Percentiles rank a stretch among this genome's conserved stretches.
These are phyloP conservation scores for Hysterangium stoloniferum DNA, from an alignment of 768 basidiomycete species.

Conservation along the genomic window DNA sequence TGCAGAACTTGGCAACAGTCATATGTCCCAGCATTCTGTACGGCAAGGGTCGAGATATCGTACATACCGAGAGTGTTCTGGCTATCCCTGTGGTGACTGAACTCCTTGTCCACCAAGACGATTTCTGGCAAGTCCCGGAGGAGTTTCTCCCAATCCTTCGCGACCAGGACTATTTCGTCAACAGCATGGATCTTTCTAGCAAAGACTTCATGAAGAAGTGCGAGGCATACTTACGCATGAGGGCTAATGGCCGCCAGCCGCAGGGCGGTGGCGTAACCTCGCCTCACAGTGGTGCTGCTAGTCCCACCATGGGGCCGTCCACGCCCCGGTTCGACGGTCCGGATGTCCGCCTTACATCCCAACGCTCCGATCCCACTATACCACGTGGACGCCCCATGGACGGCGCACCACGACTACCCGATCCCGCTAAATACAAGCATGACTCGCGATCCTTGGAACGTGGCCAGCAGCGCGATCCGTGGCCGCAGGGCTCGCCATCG, in stretches of 20 bases:
- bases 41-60: constrained; percentile 68
- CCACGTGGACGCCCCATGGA: constrained; percentile 1
- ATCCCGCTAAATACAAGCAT: not conserved
- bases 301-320: not conserved
- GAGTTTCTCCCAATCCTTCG: constrained; percentile 82
- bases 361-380: constrained; percentile 9
- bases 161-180: constrained; percentile 89
- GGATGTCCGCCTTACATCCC: constrained; percentile 8
- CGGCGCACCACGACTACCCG: not conserved
- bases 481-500: constrained; percentile 2
- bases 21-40: constrained; percentile 98
- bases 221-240: constrained; percentile 75
- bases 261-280: constrained; percentile 1
- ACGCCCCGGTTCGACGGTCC: not conserved
- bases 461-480: not conserved
- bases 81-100: constrained; percentile 81
- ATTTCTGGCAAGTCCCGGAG: constrained; percentile 88
- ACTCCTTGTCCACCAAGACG: constrained; percentile 88
- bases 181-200: constrained; percentile 79
- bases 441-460: constrained; percentile 10
- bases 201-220: constrained; percentile 97
- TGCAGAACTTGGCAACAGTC: constrained; percentile 91
- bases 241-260: constrained; percentile 38
- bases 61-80: constrained; percentile 88
- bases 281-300: constrained; percentile 1